A percentile compares a stretch with the other conserved stretches of the same genome.
Evolutionary conservation across 2,329 filamentous ascomycete genomes (phyloP).

Genomic region (Cladosporium sp.): DNA sequence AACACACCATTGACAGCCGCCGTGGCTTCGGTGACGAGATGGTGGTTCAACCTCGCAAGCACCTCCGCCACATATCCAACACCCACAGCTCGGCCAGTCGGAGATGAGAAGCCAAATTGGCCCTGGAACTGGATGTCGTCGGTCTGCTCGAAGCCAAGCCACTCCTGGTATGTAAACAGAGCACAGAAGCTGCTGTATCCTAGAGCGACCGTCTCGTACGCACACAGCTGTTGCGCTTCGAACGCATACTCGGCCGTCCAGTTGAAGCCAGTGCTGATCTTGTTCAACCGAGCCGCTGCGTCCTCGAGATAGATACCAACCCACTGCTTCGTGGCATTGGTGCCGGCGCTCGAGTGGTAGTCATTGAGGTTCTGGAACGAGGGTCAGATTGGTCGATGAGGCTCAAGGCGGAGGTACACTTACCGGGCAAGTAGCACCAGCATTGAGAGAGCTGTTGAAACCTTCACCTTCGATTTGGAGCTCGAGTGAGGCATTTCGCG

Average conservation of each 20-base stretch:
- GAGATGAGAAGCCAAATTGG: slow-evolving; percentile 62
- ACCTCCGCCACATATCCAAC: slow-evolving; percentile 73
- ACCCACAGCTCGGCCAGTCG: slow-evolving; percentile 69
- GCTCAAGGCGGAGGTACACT: slow-evolving; percentile 51
- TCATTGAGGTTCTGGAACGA: slow-evolving; percentile 61
- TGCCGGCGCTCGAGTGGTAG: slow-evolving; percentile 50
- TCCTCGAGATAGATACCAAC: slow-evolving; percentile 63
- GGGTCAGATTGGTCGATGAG: slow-evolving; percentile 25
- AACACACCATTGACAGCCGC: slow-evolving; percentile 53
- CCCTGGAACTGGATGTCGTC: slow-evolving; percentile 65
- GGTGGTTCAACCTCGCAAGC: slow-evolving; percentile 66
- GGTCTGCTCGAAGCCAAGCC: slow-evolving; percentile 70
- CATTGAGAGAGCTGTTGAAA: slow-evolving; percentile 69
- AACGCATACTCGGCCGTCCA: slow-evolving; percentile 66
- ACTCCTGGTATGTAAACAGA: slow-evolving; percentile 74
- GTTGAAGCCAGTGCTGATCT: slow-evolving; percentile 43
- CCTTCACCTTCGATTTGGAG: slow-evolving; percentile 63
- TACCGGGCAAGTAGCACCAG: slow-evolving; percentile 65
- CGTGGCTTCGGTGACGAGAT: slow-evolving; percentile 49
- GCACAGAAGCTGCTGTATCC: slow-evolving; percentile 75
- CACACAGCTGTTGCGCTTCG: slow-evolving; percentile 70
- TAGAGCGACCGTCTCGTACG: slow-evolving; percentile 74
- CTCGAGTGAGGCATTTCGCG: slow-evolving; percentile 49
- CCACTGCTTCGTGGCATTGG: slow-evolving; percentile 60
- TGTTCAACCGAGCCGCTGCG: slow-evolving; percentile 60